Base-by-base conservation (phyloP, 495 filamentous ascomycete genomes). In the Aspergillus homomorphus region DNA sequence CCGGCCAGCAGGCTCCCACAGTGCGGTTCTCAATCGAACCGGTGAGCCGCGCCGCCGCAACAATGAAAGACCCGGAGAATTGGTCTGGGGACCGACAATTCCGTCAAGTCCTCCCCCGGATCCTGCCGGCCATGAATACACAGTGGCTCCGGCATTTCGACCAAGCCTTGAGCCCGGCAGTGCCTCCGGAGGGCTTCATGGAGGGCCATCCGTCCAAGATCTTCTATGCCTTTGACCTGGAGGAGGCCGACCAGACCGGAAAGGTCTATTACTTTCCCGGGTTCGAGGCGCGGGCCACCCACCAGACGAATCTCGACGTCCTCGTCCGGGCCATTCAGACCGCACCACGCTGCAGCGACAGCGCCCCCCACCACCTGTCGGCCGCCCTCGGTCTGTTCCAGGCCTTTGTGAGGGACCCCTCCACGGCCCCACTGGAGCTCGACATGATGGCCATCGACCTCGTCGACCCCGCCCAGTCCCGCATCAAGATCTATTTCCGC, bases 221-320 rank as follows among this genome's bases (percentile, higher is more conserved):
- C 42, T 55, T 55, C 41, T 55, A 55, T 23, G 53, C 41, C 20
- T 55, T 55, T 19, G 53, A 55, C 26, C 23, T 55, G 22, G 26
- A 9, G n/a, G 51, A 33, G 1, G 22, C 28, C 0, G 20, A 23
- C 21, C 26, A 45, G 20, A 55, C 42, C 22, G 28, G 41, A 6
- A 55, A 55, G 42, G 53, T 33, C 1, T 54, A 33, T 21, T 41
- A 20, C 28, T 54, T 44, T 3, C 18, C 15, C 33, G 33, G 38
- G 6, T 45, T 55, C 20, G 46, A 33, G 28, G 16, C 23, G 4
- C 22, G 53, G 18, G 23, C 45, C 19, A 22, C 19, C 10, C 21
- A 48, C 19, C 45, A 48, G 19, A 48, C 18, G 9, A 48, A 48
- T 21, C 18, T 48, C 8, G 19, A 22, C 9, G 53, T 45, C 26